Percentiles rank a stretch among this genome's conserved stretches.
Evolutionary conservation across 192 early-diverging fungal species (phyloP).

Genomic region (Bifiguratus adelaidae): DNA sequence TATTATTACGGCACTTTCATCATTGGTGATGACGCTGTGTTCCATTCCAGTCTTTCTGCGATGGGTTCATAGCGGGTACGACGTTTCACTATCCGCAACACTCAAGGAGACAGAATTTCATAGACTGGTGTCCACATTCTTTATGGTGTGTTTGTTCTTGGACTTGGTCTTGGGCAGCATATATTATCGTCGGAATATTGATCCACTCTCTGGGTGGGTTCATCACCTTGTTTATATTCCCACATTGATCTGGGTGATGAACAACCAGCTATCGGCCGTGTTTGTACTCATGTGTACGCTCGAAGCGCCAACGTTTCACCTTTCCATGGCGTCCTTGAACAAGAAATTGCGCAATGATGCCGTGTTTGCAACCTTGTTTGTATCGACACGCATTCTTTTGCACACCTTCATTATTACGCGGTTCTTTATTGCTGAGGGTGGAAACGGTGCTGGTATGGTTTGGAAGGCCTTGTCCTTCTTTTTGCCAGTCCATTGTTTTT

Average conservation of each 20-base stretch:
- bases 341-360: constrained; percentile 32
- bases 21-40: no score
- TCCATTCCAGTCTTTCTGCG: no score
- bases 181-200: constrained; percentile 42
- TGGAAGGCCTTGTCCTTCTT: constrained; percentile 26
- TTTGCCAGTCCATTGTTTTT: constrained; percentile 38
- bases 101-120: no score
- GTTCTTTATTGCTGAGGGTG: constrained; percentile 11
- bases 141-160: constrained; percentile 37
- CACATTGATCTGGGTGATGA: constrained; percentile 18
- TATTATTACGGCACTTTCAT: no score
- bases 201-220: constrained; percentile 42
- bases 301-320: constrained; percentile 44
- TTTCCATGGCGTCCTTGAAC: constrained; percentile 39
- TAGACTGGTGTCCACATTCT: constrained; percentile 34
- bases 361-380: constrained; percentile 40
- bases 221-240: constrained; percentile 47
- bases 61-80: no score
- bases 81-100: no score
- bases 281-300: constrained; percentile 40
- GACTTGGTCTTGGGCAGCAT: constrained; percentile 39
- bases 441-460: constrained; percentile 18
- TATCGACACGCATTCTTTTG: constrained; percentile 42
- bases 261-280: constrained; percentile 9
- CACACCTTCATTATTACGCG: constrained; percentile 29